Evolutionary conservation across 352 stramenopile genomes (phyloP), one percentile per base, ranked within the genome.

Genomic region (Pythium apleroticum): DNA sequence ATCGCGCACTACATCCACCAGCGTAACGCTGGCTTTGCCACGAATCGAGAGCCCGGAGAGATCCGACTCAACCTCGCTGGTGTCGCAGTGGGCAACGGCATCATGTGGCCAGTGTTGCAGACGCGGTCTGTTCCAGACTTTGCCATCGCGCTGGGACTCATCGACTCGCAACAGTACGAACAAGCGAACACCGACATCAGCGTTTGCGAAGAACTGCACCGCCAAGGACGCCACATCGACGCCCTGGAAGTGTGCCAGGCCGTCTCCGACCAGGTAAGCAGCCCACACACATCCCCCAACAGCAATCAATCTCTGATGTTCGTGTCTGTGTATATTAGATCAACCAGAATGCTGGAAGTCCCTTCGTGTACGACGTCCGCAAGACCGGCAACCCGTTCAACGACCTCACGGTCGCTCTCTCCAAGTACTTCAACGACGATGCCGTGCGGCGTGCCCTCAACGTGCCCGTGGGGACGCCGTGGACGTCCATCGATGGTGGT

Each of bases 1-100:
- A 97, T 99, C 75, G 86, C 97, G 61, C 76, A 93, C 70, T 96
- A 97, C 65, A 98, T 99, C 57, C 77, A 98, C 54, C 65, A 86
- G 33, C 78, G 89, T 46, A 98, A 98, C n/a, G 61, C 72, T 59
- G 63, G 30, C 59, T 68, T 20, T 49, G 63, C 39, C 12, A 61
- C 41, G 48, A 49, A 68, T 37, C 53, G 53, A 20, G 33, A 50
- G 4, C 60, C 39, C 12, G 86, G 82, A 45, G 64, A 83, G 10
- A 50, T 73, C 22, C 48, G 55, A 9, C 78, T 97, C 33, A 88
- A 94, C 50, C 70, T 98, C 25, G 80, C 86, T 49, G 95, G 95
- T 11, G 72, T 98, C 41, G 91, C 91, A 2, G 88, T 98, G 55
- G 95, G 95, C 39, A 97, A 98, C 69, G 86, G 89, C 19, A 60